Percentiles rank a stretch among this genome's conserved stretches.
Conservation (phyloP, 2,329 filamentous ascomycete species). For the Plectosphaerella cucumerina region DNA sequence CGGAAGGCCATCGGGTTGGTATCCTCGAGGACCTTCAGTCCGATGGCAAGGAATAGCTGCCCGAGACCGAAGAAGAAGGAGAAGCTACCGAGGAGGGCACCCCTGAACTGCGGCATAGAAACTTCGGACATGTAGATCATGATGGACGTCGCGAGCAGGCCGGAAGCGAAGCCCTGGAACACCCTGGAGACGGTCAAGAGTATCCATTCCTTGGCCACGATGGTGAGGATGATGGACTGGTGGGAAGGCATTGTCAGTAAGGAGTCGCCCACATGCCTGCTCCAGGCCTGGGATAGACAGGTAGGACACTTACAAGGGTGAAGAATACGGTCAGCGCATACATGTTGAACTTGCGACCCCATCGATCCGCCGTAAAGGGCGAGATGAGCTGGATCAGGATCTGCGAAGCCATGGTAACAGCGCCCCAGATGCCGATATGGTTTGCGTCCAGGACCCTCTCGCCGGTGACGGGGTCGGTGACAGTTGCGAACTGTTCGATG, state of each 20-base stretch:
- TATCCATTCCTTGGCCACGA: background rate
- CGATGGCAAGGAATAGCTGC: constrained; percentile 1
- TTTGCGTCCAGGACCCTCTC: background rate
- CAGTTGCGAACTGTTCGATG: constrained; percentile 1
- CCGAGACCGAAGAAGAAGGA: background rate
- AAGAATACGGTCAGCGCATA: background rate
- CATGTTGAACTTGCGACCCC: background rate
- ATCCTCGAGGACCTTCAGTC: constrained; percentile 1
- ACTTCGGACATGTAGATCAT: constrained; percentile 6
- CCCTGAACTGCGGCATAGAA: constrained; percentile 2
- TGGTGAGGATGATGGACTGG: background rate
- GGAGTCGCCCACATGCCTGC: too few relatives aligned
- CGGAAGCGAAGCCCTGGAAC: background rate
- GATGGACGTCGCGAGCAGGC: background rate
- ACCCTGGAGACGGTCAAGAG: background rate
- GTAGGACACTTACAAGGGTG: background rate
- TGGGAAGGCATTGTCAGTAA: too few relatives aligned
- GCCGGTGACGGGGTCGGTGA: background rate
- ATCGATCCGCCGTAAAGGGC: background rate
- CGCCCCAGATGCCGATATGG: background rate
- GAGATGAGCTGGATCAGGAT: background rate
- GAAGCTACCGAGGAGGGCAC: constrained; percentile 1
- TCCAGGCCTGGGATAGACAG: too few relatives aligned
- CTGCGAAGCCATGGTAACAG: background rate
- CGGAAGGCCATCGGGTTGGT: background rate